A percentile compares a stretch with the other conserved stretches of the same genome.
These are phyloP conservation scores for Cladosporium sp. DNA, from an alignment of 2,329 filamentous ascomycete genomes.

Conservation along the genomic window DNA sequence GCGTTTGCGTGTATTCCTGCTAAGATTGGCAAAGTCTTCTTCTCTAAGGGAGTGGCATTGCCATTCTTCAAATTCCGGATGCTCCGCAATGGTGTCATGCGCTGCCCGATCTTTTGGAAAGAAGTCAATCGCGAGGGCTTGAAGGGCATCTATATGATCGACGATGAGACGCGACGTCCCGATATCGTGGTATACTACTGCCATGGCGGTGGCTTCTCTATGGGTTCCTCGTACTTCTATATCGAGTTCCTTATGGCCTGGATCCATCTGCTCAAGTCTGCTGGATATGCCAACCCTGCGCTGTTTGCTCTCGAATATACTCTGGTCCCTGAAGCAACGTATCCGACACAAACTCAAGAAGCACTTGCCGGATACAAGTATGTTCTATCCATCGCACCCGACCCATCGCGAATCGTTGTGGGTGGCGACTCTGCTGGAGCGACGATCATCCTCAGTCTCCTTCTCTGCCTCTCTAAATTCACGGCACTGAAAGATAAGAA, in stretches of 20 bases:
- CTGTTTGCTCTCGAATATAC: conserved; percentile 81
- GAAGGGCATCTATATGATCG: conserved; percentile 69
- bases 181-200: conserved; percentile 82
- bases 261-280: conserved; percentile 62
- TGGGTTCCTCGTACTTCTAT: conserved; percentile 83
- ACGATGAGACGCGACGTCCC: conserved; percentile 61
- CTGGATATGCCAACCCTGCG: conserved; percentile 72
- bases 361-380: conserved; percentile 71
- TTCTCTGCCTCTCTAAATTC: conserved; percentile 65
- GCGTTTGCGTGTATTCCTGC: conserved; percentile 73
- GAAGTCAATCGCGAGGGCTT: conserved; percentile 53
- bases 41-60: conserved; percentile 70
- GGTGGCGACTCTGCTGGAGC: conserved; percentile 80
- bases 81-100: conserved; percentile 68
- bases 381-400: conserved; percentile 60
- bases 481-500: conserved; percentile 46
- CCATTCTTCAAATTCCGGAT: conserved; percentile 77
- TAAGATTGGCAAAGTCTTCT: conserved; percentile 72
- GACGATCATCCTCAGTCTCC: conserved; percentile 70
- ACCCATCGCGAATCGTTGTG: conserved; percentile 67
- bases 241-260: conserved; percentile 78
- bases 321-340: conserved; percentile 71
- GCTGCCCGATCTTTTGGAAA: conserved; percentile 64
- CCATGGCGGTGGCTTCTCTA: conserved; percentile 80
- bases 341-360: conserved; percentile 73